These are phyloP conservation scores for Phaffomyces thermotolerans DNA, from an alignment of 805 yeast genomes.

Conservation along the genomic window DNA sequence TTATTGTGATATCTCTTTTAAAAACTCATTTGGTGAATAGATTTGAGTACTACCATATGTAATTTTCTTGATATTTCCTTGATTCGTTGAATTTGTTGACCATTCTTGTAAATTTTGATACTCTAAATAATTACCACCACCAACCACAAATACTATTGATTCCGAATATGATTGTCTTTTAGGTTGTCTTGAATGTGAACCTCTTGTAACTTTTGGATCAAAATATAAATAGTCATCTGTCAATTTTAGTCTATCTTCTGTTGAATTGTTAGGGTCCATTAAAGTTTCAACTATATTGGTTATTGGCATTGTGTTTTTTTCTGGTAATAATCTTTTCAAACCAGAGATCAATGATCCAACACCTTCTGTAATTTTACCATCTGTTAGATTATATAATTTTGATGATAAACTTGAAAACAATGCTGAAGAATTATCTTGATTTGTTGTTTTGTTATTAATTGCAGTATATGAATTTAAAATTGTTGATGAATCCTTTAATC, in stretches of 20 bases:
- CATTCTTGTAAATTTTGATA: constrained; percentile 92
- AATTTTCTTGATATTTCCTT: constrained; percentile 44
- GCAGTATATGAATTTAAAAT: constrained; percentile 27
- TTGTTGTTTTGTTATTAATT: constrained; percentile 15
- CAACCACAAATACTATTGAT: constrained; percentile 85
- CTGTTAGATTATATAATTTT: constrained; percentile 71
- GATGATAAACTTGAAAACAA: constrained; percentile 68
- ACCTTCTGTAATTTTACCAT: constrained; percentile 80
- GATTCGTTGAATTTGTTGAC: constrained; percentile 37
- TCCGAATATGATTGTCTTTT: constrained; percentile 75
- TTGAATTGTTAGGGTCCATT: constrained; percentile 70
- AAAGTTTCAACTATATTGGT: constrained; percentile 88
- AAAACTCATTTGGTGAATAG: constrained; percentile 59
- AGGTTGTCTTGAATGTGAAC: constrained; percentile 85
- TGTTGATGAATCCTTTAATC: constrained; percentile 38
- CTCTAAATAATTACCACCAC: constrained; percentile 94
- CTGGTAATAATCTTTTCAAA: constrained; percentile 80
- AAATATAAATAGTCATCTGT: constrained; percentile 88
- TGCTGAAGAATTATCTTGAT: constrained; percentile 37
- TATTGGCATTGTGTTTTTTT: constrained; percentile 79
- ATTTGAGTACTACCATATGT: constrained; percentile 85
- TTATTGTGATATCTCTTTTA: constrained; percentile 44
- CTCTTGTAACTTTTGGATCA: constrained; percentile 82
- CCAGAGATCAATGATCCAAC: constrained; percentile 85
- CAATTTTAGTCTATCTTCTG: constrained; percentile 53